Percentiles rank a stretch among this genome's conserved stretches.
These are phyloP conservation scores for Apophysomyces elegans DNA, from an alignment of 371 early-diverging fungal species.

Conservation along the genomic window DNA sequence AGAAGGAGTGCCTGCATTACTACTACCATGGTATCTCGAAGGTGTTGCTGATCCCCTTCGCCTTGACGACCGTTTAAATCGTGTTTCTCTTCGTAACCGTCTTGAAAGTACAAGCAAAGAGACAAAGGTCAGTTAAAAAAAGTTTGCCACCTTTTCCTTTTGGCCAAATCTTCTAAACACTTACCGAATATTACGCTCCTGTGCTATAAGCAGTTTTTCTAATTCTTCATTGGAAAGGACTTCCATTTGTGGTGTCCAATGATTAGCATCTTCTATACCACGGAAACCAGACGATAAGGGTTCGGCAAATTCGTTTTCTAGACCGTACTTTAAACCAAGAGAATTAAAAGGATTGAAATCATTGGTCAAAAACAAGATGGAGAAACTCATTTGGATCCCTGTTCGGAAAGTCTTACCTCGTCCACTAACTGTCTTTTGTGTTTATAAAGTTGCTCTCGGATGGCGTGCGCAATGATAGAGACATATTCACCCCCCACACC, in stretches of 20 bases:
- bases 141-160: background rate
- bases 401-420: conserved; percentile 31
- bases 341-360: too few relatives aligned
- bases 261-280: conserved; percentile 66
- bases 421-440: conserved; percentile 72
- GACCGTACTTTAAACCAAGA: conserved; percentile 21
- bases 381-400: too few relatives aligned
- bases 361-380: too few relatives aligned
- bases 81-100: conserved; percentile 30
- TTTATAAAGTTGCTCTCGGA: conserved; percentile 84
- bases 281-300: conserved; percentile 65
- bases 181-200: conserved; percentile 80
- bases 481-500: conserved; percentile 94
- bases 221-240: conserved; percentile 80
- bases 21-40: conserved; percentile 18
- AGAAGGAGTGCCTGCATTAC: conserved; percentile 25
- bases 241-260: conserved; percentile 85
- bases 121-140: background rate
- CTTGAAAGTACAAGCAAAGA: conserved; percentile 12
- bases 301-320: conserved; percentile 47
- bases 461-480: conserved; percentile 83
- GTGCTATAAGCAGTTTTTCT: conserved; percentile 77
- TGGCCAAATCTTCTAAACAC: too few relatives aligned
- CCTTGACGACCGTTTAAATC: conserved; percentile 29
- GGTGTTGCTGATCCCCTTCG: conserved; percentile 26